phyloP scores from a whole-genome alignment of 1,284 basidiomycete genomes.

The Ustilago crameri region DNA sequence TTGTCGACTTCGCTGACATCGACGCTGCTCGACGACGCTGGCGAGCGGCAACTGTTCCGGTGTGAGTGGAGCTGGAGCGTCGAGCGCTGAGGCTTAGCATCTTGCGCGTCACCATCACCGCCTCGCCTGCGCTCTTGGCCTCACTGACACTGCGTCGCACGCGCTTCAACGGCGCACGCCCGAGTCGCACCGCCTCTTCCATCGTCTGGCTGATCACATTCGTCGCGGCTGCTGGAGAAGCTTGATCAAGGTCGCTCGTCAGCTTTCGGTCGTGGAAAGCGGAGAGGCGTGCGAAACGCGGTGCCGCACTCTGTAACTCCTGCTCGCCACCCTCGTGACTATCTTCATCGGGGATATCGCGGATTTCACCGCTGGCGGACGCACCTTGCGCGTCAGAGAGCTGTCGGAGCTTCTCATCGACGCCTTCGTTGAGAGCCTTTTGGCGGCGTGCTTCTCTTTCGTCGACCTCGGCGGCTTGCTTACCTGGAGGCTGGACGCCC shows the following conservation, averaged over 20 bases:
- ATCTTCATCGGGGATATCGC: slow-evolving; percentile 18
- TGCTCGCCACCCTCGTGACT: background rate
- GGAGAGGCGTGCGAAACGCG: slow-evolving; percentile 25
- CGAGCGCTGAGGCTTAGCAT: background rate
- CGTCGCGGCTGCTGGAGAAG: background rate
- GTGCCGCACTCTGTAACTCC: background rate
- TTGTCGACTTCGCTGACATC: slow-evolving; percentile 11
- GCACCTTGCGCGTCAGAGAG: slow-evolving; percentile 22
- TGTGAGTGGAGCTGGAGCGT: background rate
- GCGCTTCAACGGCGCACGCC: slow-evolving; percentile 44
- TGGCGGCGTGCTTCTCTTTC: slow-evolving; percentile 21
- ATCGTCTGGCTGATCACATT: background rate
- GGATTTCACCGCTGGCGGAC: slow-evolving; percentile 4
- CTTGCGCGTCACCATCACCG: slow-evolving; percentile 23
- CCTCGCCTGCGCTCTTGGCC: slow-evolving; percentile 27
- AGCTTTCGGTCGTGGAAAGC: slow-evolving; percentile 40
- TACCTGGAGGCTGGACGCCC: slow-evolving; percentile 5
- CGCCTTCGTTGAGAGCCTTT: slow-evolving; percentile 21
- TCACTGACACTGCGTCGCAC: slow-evolving; percentile 35
- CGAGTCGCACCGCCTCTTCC: slow-evolving; percentile 43
- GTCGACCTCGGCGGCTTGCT: background rate
- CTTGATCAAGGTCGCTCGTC: background rate
- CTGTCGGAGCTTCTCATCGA: slow-evolving; percentile 19
- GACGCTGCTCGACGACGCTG: slow-evolving; percentile 12
- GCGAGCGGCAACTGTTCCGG: slow-evolving; percentile 4